Base-by-base conservation (phyloP, 1,284 basidiomycete genomes). In the Malassezia brasiliensis region DNA sequence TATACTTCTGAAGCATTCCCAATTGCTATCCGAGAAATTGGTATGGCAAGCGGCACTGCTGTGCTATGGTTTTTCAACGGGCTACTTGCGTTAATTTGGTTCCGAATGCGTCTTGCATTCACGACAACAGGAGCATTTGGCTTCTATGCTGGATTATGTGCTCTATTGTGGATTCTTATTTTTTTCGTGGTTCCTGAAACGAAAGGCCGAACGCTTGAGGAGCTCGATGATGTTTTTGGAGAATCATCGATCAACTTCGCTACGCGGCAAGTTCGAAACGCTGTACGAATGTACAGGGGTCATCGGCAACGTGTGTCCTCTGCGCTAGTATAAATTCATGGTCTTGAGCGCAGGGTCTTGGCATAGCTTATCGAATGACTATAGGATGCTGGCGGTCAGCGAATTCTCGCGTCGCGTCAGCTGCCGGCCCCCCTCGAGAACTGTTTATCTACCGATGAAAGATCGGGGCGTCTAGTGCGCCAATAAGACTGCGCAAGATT, bases 121-220 rank as follows among this genome's bases (percentile, higher is more conserved):
- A 60, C 50, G 34, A 54, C 65, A 0, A 60, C 58, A 28, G 60
- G 66, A 32, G 62, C 67, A 30, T 57, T 75, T 46, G 51, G 62
- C 45, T 63, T 63, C 59, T 65, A 71, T 58, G 53, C 74, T 22
- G 61, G 62, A 22, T 46, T 62, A 17, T 68, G 68, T 60, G 17
- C 63, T 5, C 22, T 65, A 6, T 59, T 67, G 7, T 55, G 67
- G 52, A 15, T 58, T 22, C 51, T 70, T 12, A 61, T 71, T 39
- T 66, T 58, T 35, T 47, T 69, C 42, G 84, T 85, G 64, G 79
- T 87, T 5, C 86, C 85, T 36, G 87, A 89, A 78, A 90, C 87
- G 30, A 89, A 87, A 77, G 80, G 82, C 2, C 80, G 83, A 52
- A 84, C 86, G 2, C 80, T 90, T 20, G 87, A 90, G 72, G 83